Evolutionary conservation across 2,329 filamentous ascomycete genomes (phyloP), one percentile per base, ranked within the genome.

Genomic region (Talaromyces amestolkiae): DNA sequence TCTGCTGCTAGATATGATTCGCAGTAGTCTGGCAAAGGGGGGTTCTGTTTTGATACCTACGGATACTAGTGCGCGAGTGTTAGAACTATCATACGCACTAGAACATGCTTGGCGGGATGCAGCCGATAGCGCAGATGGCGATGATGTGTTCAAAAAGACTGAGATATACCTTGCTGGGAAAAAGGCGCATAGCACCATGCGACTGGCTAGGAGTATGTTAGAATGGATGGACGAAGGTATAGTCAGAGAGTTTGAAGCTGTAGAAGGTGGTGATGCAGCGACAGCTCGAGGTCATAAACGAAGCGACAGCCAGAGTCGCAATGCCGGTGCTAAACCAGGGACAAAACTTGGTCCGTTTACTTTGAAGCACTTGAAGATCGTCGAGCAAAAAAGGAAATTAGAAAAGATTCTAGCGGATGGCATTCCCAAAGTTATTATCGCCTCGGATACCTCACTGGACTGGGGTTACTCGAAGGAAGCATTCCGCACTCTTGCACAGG

Each of bases 141-240:
- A 81, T 2, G 81, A 80, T 68, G 74, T 81, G 1, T 77, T 87
- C 51, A 83, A 81, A 68, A 79, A 78, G 35, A 80, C 84, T 10
- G 82, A 81, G 59, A 82, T 97, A 0, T 97, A 93, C 74, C 83
- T 99, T 51, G 94, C 93, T 0, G 93, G 93, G 45, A 89, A 89
- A 66, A 96, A 92, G 67, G 91, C 92, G 69, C 89, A 91, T 65
- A 93, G 92, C 68, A 96, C 93, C 0, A 91, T 98, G 84, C 86
- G 92, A 61, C 92, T 97, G 70, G 91, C 94, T 31, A 86, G 93
- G 70, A 97, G 94, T 76, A 96, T 99, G 91, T 83, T 99, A 37
- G 95, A 99, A 75, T 99, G 95, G 95, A 98, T 99, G 93, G 93
- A 98, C 74, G 93, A 97, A 73, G 90, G 89, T 65, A 96, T 99